Conservation (phyloP, 2,329 filamentous ascomycete species). For the Colletotrichum sp. region DNA sequence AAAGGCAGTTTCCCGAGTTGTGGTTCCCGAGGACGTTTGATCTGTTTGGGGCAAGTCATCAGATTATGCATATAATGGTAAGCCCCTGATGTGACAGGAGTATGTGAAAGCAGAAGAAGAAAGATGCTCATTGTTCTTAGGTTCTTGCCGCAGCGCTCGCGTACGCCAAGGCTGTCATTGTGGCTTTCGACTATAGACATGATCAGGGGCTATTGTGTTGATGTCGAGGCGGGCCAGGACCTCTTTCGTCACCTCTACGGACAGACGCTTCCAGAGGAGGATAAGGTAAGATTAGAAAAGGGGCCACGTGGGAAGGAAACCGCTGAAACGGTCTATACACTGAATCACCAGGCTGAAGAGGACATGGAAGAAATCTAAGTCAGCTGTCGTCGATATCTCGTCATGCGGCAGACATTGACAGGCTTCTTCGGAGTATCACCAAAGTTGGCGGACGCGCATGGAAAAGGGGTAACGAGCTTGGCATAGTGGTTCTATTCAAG, state of each 20-base stretch:
- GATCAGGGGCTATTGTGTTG: neutral
- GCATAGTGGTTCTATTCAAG: neutral
- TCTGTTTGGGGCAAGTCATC: constrained; percentile 51
- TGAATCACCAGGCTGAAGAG: too few relatives aligned
- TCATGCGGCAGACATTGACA: neutral
- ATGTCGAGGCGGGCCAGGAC: neutral
- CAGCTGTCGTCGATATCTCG: too few relatives aligned
- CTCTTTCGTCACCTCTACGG: accelerated
- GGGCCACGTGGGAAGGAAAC: neutral
- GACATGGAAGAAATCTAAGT: too few relatives aligned
- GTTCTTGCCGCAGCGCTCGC: constrained; percentile 33
- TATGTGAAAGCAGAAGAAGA: accelerated
- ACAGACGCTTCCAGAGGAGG: neutral
- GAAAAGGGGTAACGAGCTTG: neutral
- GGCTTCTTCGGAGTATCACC: neutral
- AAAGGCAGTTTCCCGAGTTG: constrained; percentile 44
- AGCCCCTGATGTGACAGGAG: neutral
- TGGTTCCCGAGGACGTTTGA: constrained; percentile 49
- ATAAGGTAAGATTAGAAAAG: neutral
- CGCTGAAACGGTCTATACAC: neutral
- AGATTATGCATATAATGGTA: constrained; percentile 53
- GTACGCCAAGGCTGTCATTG: neutral
- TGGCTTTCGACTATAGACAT: constrained; percentile 6
- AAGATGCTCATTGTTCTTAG: neutral
- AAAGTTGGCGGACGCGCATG: neutral